Evolutionary conservation across 148 eudicot genomes (phyloP).

Genomic region (Fagopyrum esculentum): DNA sequence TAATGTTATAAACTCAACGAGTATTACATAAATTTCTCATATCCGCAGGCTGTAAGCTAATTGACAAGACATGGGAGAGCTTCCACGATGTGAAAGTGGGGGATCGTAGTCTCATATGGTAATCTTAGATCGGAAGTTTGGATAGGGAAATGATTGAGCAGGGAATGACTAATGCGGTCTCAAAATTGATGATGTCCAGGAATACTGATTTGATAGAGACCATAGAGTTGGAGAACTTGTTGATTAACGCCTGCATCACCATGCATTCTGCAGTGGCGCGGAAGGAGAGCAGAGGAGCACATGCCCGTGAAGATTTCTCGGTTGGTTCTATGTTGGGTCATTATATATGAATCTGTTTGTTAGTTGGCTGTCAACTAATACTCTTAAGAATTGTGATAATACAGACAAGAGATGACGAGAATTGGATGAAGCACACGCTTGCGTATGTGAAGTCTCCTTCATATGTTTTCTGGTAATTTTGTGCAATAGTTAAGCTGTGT

Average conservation of each 20-base stretch:
- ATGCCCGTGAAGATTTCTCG: constrained; percentile 81
- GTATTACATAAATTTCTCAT: background rate
- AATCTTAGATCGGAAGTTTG: background rate
- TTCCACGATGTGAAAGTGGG: constrained; percentile 80
- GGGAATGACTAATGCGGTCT: too few species aligned
- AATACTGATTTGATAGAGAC: constrained; percentile 90
- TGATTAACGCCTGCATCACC: constrained; percentile 87
- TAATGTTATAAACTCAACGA: too few species aligned
- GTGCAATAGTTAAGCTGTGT: background rate
- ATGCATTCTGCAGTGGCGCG: constrained; percentile 98
- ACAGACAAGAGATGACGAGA: constrained; percentile 86
- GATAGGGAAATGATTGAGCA: too few species aligned
- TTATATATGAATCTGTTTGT: background rate
- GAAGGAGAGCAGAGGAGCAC: constrained; percentile 95
- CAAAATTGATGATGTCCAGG: constrained; percentile 27
- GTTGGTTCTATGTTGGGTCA: constrained; percentile 30
- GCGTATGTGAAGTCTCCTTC: constrained; percentile 38
- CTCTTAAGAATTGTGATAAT: constrained; percentile 15
- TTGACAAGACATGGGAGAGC: constrained; percentile 86
- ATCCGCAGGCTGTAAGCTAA: constrained; percentile 67
- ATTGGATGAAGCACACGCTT: constrained; percentile 84
- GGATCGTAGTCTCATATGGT: constrained; percentile 93
- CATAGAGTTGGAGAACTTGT: constrained; percentile 79
- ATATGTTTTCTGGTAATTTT: background rate
- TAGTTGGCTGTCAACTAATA: constrained; percentile 13